These are phyloP conservation scores for Erythrophleum ivorense DNA, from an alignment of 331 rosid species.

Conservation along the genomic window DNA sequence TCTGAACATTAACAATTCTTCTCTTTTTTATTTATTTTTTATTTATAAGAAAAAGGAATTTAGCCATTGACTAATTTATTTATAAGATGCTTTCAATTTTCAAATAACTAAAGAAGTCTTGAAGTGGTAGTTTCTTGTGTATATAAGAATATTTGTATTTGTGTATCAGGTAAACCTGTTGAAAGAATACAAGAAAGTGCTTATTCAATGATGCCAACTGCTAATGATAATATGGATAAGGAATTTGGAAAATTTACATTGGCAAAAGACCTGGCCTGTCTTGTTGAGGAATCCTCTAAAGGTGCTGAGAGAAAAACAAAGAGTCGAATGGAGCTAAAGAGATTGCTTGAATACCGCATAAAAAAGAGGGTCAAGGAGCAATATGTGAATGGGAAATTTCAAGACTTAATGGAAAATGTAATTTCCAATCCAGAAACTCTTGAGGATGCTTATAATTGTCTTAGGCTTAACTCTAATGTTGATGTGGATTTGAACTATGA, in stretches of 20 bases:
- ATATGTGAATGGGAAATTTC: slow-evolving; percentile 57
- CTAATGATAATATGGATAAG: slow-evolving; percentile 30
- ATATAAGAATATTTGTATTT: not conserved
- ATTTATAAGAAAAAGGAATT: not conserved
- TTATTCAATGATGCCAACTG: slow-evolving; percentile 36
- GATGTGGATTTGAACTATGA: slow-evolving; percentile 32
- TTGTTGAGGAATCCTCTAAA: slow-evolving; percentile 54
- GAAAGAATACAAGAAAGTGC: slow-evolving; percentile 12
- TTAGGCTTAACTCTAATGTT: slow-evolving; percentile 65
- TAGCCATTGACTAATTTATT: not conserved
- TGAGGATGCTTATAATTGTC: slow-evolving; percentile 62
- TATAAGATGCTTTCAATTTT: not conserved
- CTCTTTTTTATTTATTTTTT: not conserved
- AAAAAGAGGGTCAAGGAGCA: slow-evolving; percentile 75
- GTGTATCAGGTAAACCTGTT: slow-evolving; percentile 36
- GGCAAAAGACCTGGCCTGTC: slow-evolving; percentile 60
- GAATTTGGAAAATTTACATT: slow-evolving; percentile 42
- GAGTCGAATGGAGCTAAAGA: slow-evolving; percentile 66
- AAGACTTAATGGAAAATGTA: slow-evolving; percentile 55
- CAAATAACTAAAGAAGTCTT: not conserved
- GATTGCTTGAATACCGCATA: slow-evolving; percentile 52
- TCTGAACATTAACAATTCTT: not conserved
- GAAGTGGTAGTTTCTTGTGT: not conserved
- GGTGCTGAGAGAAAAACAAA: slow-evolving; percentile 45
- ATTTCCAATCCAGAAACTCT: slow-evolving; percentile 67